phyloP scores from a whole-genome alignment of 1,284 basidiomycete genomes.

The Rhodotorula sp. region DNA sequence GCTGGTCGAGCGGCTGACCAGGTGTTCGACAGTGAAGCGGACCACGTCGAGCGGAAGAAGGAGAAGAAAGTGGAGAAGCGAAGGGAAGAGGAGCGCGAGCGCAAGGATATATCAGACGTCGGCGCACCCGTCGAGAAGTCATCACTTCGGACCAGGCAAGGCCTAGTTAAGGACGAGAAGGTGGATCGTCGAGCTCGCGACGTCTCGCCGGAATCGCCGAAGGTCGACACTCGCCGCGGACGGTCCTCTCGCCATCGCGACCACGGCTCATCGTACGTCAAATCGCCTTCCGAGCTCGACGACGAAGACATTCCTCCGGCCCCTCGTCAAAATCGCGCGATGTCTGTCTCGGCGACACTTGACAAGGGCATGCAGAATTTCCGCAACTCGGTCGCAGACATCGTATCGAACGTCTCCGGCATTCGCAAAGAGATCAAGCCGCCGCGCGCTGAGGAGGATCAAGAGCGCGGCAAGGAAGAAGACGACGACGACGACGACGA shows the following conservation, averaged over 20 bases:
- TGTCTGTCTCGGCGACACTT: slow-evolving; percentile 21
- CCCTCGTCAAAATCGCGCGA: slow-evolving; percentile 15
- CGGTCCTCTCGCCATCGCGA: slow-evolving; percentile 9
- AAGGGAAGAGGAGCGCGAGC: not conserved
- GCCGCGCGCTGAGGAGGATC: slow-evolving; percentile 4
- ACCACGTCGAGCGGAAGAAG: not conserved
- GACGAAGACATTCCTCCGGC: not conserved
- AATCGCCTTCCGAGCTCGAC: slow-evolving; percentile 1
- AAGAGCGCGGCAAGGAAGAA: not conserved
- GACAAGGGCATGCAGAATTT: slow-evolving; percentile 23
- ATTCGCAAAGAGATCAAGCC: not conserved
- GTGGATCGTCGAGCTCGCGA: not conserved
- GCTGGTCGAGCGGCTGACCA: slow-evolving; percentile 4
- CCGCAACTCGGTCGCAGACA: slow-evolving; percentile 26
- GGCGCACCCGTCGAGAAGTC: not conserved
- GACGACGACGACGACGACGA: not conserved
- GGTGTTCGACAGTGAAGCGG: not conserved
- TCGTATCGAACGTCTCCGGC: slow-evolving; percentile 1
- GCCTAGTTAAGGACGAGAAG: not conserved
- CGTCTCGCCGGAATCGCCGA: not conserved
- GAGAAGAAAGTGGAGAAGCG: not conserved
- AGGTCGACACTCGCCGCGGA: not conserved
- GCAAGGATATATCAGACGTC: not conserved
- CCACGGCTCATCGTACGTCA: slow-evolving; percentile 8
- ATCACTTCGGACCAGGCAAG: not conserved